Base-by-base conservation (phyloP, 331 rosid genomes). In the Malus hybrid region DNA sequence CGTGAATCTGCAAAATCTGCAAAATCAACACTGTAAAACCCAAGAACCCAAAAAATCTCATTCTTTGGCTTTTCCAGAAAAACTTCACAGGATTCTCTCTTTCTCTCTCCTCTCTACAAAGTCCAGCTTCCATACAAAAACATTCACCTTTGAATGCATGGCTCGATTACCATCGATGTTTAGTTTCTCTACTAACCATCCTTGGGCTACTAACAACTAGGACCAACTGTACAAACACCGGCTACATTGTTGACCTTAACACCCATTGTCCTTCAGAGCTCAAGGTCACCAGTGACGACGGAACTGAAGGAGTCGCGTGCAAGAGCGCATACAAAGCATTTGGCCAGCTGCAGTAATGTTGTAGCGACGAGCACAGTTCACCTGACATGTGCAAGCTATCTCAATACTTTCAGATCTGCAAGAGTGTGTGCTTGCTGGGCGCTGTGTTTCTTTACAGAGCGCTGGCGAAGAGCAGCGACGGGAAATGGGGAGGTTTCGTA, bases 311-410 rank as follows among this genome's bases (percentile, higher is more conserved):
- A 22, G 89, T 93, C 28, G 98, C 98, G 11, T 93, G 98, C 46
- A 91, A 77, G 82, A 93, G 98, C 81, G 98, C 98, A 39, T 93
- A 97, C 18, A 93, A 87, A 16, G 97, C 96, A 0, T 93, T 93
- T 9, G 79, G 78, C 7, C 50, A 85, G 66, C 87, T 91, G 11
- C 83, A 93, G 76, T 91, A 87, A 63, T 93, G 98, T 33, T 93
- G 98, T 72, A 86, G 88, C 61, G 98, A 96, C 73, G 94, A 84
- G 76, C 91, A 83, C 28, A 87, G 50, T 1, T 65, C 89, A 10
- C 97, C 98, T 0, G 82, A 87, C 65, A 82, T 88, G 1, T 93
- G 98, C 80, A 86, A 86, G 74, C 98, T 97, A 3, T 81, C 97
- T 1, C 20, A 87, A 6, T 93, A 86, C 82, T 88, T 97, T 0